Conservation (phyloP, 257 asterid species). For the Forsythia viridissima region DNA sequence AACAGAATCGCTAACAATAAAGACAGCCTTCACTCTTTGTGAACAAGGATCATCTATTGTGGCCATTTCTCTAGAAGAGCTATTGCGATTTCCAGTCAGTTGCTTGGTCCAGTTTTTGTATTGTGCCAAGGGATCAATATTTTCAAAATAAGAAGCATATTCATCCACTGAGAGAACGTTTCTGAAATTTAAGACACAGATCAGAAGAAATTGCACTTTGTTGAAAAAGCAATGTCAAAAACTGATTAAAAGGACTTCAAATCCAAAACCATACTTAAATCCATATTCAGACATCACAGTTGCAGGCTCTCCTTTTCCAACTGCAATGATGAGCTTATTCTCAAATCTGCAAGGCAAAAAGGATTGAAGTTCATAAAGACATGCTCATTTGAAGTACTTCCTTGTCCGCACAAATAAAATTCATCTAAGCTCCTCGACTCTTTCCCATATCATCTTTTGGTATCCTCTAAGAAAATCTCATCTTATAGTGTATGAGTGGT, state of each 20-base stretch:
- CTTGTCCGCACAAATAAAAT: background rate
- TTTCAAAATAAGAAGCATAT: conserved; percentile 74
- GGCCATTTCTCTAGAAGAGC: conserved; percentile 30
- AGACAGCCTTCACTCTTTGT: conserved; percentile 77
- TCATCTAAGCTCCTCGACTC: background rate
- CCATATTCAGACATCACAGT: conserved; percentile 89
- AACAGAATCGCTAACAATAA: conserved; percentile 87
- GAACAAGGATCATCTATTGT: conserved; percentile 49
- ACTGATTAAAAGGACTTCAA: background rate
- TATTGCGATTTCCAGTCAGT: conserved; percentile 26
- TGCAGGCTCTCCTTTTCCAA: conserved; percentile 92
- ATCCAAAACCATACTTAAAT: conserved; percentile 55
- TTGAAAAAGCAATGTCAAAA: conserved; percentile 14
- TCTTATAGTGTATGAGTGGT: background rate
- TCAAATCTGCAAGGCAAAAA: conserved; percentile 54
- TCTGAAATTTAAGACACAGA: conserved; percentile 45
- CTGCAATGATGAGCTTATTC: conserved; percentile 68
- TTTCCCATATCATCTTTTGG: background rate
- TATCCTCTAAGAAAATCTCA: background rate
- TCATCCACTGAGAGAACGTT: conserved; percentile 79
- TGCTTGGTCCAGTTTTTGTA: conserved; percentile 57
- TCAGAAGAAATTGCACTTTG: conserved; percentile 20
- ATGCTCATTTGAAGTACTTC: background rate
- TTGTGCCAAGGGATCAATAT: conserved; percentile 81
- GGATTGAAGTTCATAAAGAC: conserved; percentile 9